A percentile compares a stretch with the other conserved stretches of the same genome.
Conservation (phyloP, 352 stramenopile genomes). For the Phytopythium delawarense region DNA sequence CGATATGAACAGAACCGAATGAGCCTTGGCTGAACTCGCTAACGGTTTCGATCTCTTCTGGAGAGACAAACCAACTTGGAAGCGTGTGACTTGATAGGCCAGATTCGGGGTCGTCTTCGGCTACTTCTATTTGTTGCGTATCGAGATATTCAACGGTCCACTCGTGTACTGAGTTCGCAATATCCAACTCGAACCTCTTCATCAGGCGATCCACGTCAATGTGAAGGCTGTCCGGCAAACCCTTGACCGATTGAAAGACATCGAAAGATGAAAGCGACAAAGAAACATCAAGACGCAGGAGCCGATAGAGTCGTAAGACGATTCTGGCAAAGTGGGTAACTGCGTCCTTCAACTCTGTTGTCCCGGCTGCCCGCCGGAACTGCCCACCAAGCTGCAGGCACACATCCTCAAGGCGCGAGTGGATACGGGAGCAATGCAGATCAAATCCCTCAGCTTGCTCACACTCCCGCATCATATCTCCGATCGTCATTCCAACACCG, state of each 20-base stretch:
- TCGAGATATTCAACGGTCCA: not conserved
- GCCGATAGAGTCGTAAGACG: not conserved
- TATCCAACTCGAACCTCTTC: not conserved
- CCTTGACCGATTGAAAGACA: no score
- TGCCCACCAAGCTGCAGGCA: not conserved
- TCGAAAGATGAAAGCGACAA: no score
- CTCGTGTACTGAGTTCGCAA: not conserved
- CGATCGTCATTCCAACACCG: not conserved
- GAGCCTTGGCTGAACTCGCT: conserved; percentile 12
- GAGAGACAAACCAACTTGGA: conserved; percentile 26
- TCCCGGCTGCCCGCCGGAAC: not conserved
- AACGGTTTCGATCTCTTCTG: conserved; percentile 17
- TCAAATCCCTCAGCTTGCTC: not conserved
- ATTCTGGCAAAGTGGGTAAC: not conserved
- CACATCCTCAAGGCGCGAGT: not conserved
- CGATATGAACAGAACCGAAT: conserved; percentile 21
- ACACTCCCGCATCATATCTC: not conserved
- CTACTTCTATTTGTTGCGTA: no score
- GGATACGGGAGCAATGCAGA: not conserved
- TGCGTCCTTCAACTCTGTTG: not conserved
- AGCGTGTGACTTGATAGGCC: not conserved
- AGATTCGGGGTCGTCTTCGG: not conserved
- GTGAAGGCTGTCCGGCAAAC: not conserved
- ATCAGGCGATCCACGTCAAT: not conserved
- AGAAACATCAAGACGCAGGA: no score